Percentiles rank a stretch among this genome's conserved stretches.
These are phyloP conservation scores for Penicillium longicatenatum DNA, from an alignment of 495 filamentous ascomycete species.

Conservation along the genomic window DNA sequence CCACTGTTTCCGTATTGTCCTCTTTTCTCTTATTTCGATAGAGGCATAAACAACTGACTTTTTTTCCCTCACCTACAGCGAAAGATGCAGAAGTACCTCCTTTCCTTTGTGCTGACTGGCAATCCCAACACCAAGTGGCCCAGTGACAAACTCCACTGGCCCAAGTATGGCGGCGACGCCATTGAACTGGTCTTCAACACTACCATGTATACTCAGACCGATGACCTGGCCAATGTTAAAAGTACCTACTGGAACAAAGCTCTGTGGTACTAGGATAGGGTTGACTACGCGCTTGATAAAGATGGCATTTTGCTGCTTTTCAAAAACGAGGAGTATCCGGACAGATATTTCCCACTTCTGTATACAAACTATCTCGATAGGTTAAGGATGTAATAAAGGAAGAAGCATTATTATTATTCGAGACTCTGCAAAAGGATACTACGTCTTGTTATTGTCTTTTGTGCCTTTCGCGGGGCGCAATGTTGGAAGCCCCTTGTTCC, in stretches of 20 bases:
- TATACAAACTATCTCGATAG: no score
- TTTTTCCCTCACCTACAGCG: conserved; percentile 5
- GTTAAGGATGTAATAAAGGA: no score
- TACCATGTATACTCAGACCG: conserved; percentile 30
- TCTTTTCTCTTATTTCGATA: neutral
- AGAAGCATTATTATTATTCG: no score
- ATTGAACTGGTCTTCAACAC: conserved; percentile 31
- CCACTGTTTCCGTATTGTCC: no score
- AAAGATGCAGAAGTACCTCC: conserved; percentile 34
- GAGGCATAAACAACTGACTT: neutral
- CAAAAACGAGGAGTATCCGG: no score
- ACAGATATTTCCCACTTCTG: no score
- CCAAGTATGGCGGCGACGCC: conserved; percentile 27
- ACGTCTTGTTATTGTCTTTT: no score
- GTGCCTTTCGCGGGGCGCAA: no score
- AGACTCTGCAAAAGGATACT: no score
- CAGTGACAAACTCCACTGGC: conserved; percentile 37
- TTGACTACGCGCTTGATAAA: no score
- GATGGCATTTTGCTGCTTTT: no score
- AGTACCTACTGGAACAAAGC: conserved; percentile 37
- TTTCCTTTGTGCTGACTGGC: conserved; percentile 36
- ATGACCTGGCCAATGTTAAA: conserved; percentile 34
- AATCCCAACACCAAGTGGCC: conserved; percentile 37
- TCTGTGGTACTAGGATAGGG: conserved; percentile 28
- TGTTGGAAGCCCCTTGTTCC: no score